Conservation (phyloP, 2,329 filamentous ascomycete genomes). For the Fusarium fracticaudum region DNA sequence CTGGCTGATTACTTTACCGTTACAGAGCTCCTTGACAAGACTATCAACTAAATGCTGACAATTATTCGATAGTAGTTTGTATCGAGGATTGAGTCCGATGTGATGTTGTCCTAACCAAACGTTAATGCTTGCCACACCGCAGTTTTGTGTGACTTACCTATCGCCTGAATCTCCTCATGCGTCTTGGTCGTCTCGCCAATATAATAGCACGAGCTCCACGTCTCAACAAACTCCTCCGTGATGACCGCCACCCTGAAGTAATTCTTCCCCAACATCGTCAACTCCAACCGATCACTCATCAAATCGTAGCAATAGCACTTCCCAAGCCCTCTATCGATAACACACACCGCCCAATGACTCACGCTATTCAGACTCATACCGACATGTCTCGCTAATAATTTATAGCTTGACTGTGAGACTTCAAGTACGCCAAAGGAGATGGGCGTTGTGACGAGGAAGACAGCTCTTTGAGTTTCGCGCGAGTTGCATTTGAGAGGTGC, state of each 20-base stretch:
- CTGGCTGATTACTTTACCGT: slow-evolving; percentile 40
- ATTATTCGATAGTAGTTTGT: slow-evolving; percentile 37
- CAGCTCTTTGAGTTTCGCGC: slow-evolving; percentile 27
- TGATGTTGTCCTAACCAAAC: background rate
- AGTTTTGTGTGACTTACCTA: slow-evolving; percentile 13
- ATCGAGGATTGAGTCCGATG: slow-evolving; percentile 25
- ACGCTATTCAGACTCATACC: slow-evolving; percentile 42
- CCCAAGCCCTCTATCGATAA: slow-evolving; percentile 34
- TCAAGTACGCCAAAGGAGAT: slow-evolving; percentile 37
- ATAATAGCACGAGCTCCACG: slow-evolving; percentile 42
- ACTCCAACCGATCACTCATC: slow-evolving; percentile 40
- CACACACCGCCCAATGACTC: slow-evolving; percentile 41
- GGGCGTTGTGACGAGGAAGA: slow-evolving; percentile 38
- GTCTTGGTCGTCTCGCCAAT: slow-evolving; percentile 42
- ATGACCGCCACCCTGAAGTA: slow-evolving; percentile 37
- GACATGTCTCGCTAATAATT: slow-evolving; percentile 31
- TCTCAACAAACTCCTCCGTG: slow-evolving; percentile 34
- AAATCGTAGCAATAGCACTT: slow-evolving; percentile 39
- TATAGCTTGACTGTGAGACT: slow-evolving; percentile 36
- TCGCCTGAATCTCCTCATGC: slow-evolving; percentile 34
- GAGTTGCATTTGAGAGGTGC: slow-evolving; percentile 26
- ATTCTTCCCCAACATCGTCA: slow-evolving; percentile 36
- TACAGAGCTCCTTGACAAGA: slow-evolving; percentile 40
- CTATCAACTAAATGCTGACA: slow-evolving; percentile 40
- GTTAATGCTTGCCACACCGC: background rate